Evolutionary conservation across 176 grass and related monocot species (phyloP), one percentile per base, ranked within the genome.

Genomic region (Sorghum bicolor): DNA sequence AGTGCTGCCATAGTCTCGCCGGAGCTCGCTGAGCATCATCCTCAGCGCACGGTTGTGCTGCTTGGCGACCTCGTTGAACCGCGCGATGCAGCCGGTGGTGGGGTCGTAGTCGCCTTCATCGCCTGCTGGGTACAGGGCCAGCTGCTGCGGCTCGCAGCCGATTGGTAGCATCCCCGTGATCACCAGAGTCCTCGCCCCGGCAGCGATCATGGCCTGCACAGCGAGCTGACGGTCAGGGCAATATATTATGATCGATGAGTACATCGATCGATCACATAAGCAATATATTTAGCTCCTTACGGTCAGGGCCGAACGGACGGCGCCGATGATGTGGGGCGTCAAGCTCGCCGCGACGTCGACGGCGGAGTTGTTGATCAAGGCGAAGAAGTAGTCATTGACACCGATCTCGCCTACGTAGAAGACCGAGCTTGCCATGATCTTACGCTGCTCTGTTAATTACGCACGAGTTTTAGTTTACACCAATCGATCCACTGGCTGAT

Each of bases 361-460:
- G 22, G 79, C 29, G 22, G 79, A 61, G 69, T 88, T 81, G 66
- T 70, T 74, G 60, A 32, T 19, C 4, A 94, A 52, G 5, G 85
- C 75, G 25, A 84, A 47, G 71, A 86, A 83, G 73, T 94, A 90
- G 89, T 97, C 91, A 31, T 97, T 94, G 22, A 80, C 65, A 37
- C 94, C 89, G 2, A 97, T 97, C 82, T 94, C 89, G 1, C 91
- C 91, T 22, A 94, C 64, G 64, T 78, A n/a, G 62, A 89, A 68
- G 8, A 85, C 25, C 10, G 87, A 81, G 30, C 24, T 76, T 6
- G 48, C 70, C 63, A 17, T 70, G 30, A 70, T 69, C 52, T 75
- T 45, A 4, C 29, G 58, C 47, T 50, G 47, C 4, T 50, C 47
- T 50, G 47, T 5, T 48, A 48, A 45, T 47, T 47, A 47, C 47